A percentile compares a stretch with the other conserved stretches of the same genome.
Conservation (phyloP, 257 asterid genomes). For the Anisodus acutangulus region DNA sequence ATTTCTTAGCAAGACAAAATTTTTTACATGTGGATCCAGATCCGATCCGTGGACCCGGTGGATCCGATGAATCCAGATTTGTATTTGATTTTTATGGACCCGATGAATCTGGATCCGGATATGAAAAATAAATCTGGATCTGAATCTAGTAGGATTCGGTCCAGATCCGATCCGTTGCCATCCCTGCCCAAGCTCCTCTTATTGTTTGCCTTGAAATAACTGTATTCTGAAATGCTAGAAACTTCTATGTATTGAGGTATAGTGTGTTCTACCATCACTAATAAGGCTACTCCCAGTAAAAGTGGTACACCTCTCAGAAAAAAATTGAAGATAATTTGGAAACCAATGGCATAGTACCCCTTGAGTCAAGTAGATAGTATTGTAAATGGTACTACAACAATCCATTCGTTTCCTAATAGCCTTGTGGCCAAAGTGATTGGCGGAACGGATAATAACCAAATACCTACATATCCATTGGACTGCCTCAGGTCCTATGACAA, state of each 20-base stretch:
- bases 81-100: too few relatives aligned
- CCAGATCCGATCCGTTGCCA: too few relatives aligned
- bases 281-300: neutral
- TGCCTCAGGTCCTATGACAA: neutral
- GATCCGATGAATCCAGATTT: too few relatives aligned
- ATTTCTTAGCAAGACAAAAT: too few relatives aligned
- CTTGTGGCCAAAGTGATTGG: neutral
- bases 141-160: too few relatives aligned
- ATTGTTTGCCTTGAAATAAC: neutral
- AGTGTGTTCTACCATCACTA: neutral
- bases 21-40: too few relatives aligned
- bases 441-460: neutral
- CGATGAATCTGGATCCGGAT: too few relatives aligned
- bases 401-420: neutral
- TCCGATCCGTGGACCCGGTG: too few relatives aligned
- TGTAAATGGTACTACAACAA: neutral
- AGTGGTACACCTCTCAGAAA: neutral
- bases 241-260: neutral
- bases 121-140: too few relatives aligned
- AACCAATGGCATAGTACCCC: neutral
- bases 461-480: neutral
- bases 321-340: neutral
- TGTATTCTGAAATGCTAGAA: neutral
- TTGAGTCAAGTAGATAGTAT: neutral
- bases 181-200: too few relatives aligned